Evolutionary conservation across 1,284 basidiomycete species (phyloP), one percentile per base, ranked within the genome.

Genomic region (Austroboletus niveus): DNA sequence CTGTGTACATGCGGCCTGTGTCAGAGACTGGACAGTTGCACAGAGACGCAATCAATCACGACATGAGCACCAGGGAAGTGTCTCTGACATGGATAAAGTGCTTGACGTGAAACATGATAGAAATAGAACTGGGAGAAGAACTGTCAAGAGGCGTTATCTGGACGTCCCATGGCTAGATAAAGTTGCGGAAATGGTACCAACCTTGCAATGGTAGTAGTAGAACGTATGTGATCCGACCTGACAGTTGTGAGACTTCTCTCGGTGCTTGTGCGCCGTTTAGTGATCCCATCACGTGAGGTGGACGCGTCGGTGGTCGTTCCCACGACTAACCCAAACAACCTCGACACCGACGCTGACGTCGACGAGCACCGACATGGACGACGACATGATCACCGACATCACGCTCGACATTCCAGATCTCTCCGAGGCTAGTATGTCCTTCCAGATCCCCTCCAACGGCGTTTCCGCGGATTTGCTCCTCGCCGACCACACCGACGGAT

Each of bases 351-450:
- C 31, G 31, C 10, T 4, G 31, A 40, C 17, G 22, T 24, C n/a
- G 11, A 52, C n/a, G 20, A 40, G 11, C 24, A 42, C 6, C 22
- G 34, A 32, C 10, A 60, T 67, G 60, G 51, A 53, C 34, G 51
- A 54, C 22, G 57, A 62, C 30, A 48, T 60, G 60, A 56, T 66
- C 15, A 66, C 60, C 48, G 75, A 78, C 54, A 65, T 77, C 40
- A 81, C 76, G 51, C 59, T 74, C 45, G 71, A 75, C 61, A 76
- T 79, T 31, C 78, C 77, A 43, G 77, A 81, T 50, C 60, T 72
- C 52, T 75, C 75, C 10, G 67, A 75, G 17, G 52, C 65, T 10
- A 79, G 75, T 30, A 66, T 76, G 42, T 81, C 79, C 2, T 81
- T 82, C 62, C 78, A 81, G 61, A 79, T 82, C 40, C 77, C 80